phyloP scores from a whole-genome alignment of 176 grass and related monocot genomes.

The Musa schizocarpa region DNA sequence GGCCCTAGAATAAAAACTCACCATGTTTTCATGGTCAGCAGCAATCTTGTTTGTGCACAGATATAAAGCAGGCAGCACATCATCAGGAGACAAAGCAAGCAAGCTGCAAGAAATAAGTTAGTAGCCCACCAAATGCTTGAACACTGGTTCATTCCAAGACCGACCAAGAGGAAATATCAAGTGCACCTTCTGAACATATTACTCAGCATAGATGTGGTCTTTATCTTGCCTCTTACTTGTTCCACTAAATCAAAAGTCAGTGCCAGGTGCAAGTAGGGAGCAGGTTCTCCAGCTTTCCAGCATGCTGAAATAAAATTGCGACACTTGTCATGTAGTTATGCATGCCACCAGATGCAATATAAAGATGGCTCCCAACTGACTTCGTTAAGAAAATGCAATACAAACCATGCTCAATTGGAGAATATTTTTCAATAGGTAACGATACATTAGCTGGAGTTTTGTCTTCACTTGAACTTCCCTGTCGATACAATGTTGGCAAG shows the following conservation, averaged over 20 bases:
- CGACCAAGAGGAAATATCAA: slow-evolving; percentile 14
- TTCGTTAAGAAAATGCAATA: slow-evolving; percentile 24
- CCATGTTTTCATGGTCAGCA: slow-evolving; percentile 87
- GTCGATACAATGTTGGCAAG: slow-evolving; percentile 44
- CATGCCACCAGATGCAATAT: slow-evolving; percentile 16
- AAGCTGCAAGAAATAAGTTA: slow-evolving; percentile 54
- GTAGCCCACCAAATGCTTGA: slow-evolving; percentile 23
- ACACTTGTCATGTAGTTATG: slow-evolving; percentile 28
- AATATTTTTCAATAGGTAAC: slow-evolving; percentile 78
- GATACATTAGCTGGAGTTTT: slow-evolving; percentile 43
- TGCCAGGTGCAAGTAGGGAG: slow-evolving; percentile 91
- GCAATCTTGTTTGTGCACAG: slow-evolving; percentile 88
- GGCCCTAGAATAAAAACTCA: slow-evolving; percentile 26
- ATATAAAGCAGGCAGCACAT: slow-evolving; percentile 90
- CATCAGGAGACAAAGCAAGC: slow-evolving; percentile 82
- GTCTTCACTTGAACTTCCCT: slow-evolving; percentile 38
- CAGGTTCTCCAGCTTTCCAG: slow-evolving; percentile 87
- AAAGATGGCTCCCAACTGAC: neutral
- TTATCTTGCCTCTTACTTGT: slow-evolving; percentile 92
- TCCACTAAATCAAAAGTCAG: slow-evolving; percentile 83
- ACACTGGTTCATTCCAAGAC: slow-evolving; percentile 17
- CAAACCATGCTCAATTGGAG: slow-evolving; percentile 71
- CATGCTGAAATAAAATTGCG: slow-evolving; percentile 59
- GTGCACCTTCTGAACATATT: slow-evolving; percentile 91
- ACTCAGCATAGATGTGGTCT: slow-evolving; percentile 68